Base-by-base conservation (phyloP, 2,329 filamentous ascomycete genomes). In the Pseudogymnoascus sp. region DNA sequence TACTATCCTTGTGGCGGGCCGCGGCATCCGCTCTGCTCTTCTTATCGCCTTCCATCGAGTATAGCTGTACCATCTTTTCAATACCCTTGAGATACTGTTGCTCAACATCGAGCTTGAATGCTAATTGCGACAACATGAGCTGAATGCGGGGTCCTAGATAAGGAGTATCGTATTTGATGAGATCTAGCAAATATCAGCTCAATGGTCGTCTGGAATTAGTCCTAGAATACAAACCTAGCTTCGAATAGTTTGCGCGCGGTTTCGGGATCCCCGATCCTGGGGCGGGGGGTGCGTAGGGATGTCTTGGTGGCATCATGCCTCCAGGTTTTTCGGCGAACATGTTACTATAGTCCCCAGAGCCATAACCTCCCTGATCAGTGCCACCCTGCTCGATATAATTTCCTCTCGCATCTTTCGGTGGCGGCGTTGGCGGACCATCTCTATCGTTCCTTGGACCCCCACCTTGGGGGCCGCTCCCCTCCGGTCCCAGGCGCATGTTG, bases 1-100 rank as follows among this genome's bases (percentile, higher is more conserved):
- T 96, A 78, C 93, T 98, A 78, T 99, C 95, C 65, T 96, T 89
- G 64, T 90, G 85, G 72, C 91, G 87, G 60, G 89, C 90, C 70
- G 96, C 92, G 43, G 95, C 95, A 76, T 99, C 95, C 64, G 90
- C 87, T 75, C 89, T 91, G 78, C 93, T 98, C 81, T 96, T 97
- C 70, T 93, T 88, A 74, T 99, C 95, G 31, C 95, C 93, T 75
- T 98, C 95, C 84, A 98, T 95, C 74, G 95, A 88, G 74, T 99
- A 99, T 37, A 99, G 82, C 75, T 95, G 91, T 56, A 97, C 91
- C 95, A 99, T 98, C 80, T 99, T 99, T 77, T 99, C 95, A 70
- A 99, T 95, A 66, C 95, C 95, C 73, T 96, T 96, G 68, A 98
- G 92, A 77, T 99, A 99, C 78, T 99, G 95, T 75, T 97, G 96